These are phyloP conservation scores for Medicago arabica DNA, from an alignment of 306 rosid species.

Conservation along the genomic window DNA sequence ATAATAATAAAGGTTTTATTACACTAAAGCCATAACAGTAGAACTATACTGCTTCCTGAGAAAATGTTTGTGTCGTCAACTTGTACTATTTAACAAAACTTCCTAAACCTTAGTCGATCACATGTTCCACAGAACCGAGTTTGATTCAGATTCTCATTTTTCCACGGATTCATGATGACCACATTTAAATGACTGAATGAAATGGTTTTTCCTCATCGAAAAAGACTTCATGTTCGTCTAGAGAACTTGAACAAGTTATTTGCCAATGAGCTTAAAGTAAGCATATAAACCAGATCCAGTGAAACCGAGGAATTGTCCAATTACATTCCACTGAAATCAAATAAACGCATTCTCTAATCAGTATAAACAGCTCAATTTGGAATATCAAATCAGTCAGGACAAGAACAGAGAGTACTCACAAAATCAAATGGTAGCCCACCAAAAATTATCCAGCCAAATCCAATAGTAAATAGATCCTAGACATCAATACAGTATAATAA, in stretches of 20 bases:
- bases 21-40: conserved; percentile 38
- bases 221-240: conserved; percentile 38
- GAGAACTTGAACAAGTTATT: conserved; percentile 44
- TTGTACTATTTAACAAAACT: conserved; percentile 38
- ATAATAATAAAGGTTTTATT: conserved; percentile 22
- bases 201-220: conserved; percentile 34
- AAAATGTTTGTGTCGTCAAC: conserved; percentile 36
- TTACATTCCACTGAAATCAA: conserved; percentile 73
- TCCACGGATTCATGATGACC: conserved; percentile 6
- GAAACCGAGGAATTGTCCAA: conserved; percentile 85
- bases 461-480: conserved; percentile 88
- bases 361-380: conserved; percentile 9
- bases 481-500: conserved; percentile 31
- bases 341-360: conserved; percentile 27
- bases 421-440: conserved; percentile 86
- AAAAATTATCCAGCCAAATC: conserved; percentile 90
- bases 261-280: conserved; percentile 82
- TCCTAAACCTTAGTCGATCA: conserved; percentile 35
- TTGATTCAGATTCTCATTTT: conserved; percentile 31
- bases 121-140: conserved; percentile 30
- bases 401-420: conserved; percentile 47
- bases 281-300: conserved; percentile 88
- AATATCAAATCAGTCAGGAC: conserved; percentile 24
- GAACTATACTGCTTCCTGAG: conserved; percentile 19
- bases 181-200: conserved; percentile 13